phyloP scores from a whole-genome alignment of 768 basidiomycete species.

The Russula ochroleuca region DNA sequence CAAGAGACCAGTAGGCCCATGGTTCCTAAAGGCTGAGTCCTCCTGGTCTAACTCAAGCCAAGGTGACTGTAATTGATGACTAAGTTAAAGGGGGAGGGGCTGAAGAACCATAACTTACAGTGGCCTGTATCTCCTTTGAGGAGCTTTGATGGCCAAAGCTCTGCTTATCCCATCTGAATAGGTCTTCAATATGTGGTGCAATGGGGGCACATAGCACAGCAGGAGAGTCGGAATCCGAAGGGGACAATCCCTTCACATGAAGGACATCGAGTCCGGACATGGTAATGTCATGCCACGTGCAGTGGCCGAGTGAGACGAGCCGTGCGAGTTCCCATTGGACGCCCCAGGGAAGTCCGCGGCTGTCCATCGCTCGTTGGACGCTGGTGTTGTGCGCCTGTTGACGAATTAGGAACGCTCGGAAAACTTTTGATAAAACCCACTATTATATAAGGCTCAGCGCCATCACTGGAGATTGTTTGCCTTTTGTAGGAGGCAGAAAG shows the following conservation, averaged over 20 bases:
- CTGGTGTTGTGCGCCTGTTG: constrained; percentile 17
- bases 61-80: constrained; percentile 42
- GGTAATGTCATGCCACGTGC: constrained; percentile 35
- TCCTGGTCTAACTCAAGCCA: constrained; percentile 63
- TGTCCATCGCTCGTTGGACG: constrained; percentile 19
- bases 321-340: constrained; percentile 54
- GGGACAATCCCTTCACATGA: constrained; percentile 10
- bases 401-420: background rate
- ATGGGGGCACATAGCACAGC: background rate
- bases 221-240: background rate
- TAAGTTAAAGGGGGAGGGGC: background rate
- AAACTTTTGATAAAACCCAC: background rate
- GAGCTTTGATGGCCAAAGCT: background rate
- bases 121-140: constrained; percentile 11
- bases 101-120: background rate
- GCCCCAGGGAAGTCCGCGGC: constrained; percentile 33
- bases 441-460: constrained; percentile 3
- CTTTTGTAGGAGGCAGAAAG: constrained; percentile 1
- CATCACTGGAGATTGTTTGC: background rate
- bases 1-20: constrained; percentile 38
- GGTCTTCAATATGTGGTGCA: constrained; percentile 6
- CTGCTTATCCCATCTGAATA: background rate
- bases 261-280: constrained; percentile 33
- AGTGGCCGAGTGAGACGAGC: constrained; percentile 34
- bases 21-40: constrained; percentile 37